Base-by-base conservation (phyloP, 352 stramenopile species). In the Phytophthora pistaciae region DNA sequence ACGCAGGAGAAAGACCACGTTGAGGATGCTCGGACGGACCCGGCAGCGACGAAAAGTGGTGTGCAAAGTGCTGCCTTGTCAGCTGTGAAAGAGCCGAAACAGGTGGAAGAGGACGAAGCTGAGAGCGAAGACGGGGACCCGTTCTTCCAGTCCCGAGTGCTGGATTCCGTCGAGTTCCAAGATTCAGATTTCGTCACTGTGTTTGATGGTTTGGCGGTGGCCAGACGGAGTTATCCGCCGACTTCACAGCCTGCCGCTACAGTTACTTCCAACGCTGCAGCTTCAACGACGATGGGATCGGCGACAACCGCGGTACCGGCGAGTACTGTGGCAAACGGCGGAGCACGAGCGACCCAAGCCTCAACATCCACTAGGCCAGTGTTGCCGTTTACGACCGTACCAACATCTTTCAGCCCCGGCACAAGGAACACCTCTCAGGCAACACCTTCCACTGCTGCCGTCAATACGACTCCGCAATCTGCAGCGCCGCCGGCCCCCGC, bases 181-280 rank as follows among this genome's bases (percentile, higher is more conserved):
- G 54, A 36, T 10, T 58, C 61, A 16, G 84, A 92, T 60, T 92
- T 91, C 33, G 25, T 64, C 27, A 88, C 76, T 3, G 62, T 67
- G 3, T 68, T 72, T 5, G 75, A 90, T 52, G 79, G 77, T 0
- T 36, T 88, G 23, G 68, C 74, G n/a, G 58, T 81, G 8, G 82
- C 83, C 16, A 66, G 84, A 72, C 66, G 84, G 55, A 81, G 69
- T n/a, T 55, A 72, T 8, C 58, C 62, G 16, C 62, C 60, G 3
- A 5, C 18, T 66, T n/a, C 33, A 13, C 66, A 70, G 42, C 16
- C 56, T 29, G 40, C 6, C 8, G 31, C 33, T 33, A 20, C 57
- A 14, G 7, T 25, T 23, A 25, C 61, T 44, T 73, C 57, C 21
- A 72, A 57, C 16, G 20, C 23, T 60, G 57, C 56, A 54, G 40